Evolutionary conservation across 176 grass and related monocot genomes (phyloP), one percentile per base, ranked within the genome.

Genomic region (Lolium perenne): DNA sequence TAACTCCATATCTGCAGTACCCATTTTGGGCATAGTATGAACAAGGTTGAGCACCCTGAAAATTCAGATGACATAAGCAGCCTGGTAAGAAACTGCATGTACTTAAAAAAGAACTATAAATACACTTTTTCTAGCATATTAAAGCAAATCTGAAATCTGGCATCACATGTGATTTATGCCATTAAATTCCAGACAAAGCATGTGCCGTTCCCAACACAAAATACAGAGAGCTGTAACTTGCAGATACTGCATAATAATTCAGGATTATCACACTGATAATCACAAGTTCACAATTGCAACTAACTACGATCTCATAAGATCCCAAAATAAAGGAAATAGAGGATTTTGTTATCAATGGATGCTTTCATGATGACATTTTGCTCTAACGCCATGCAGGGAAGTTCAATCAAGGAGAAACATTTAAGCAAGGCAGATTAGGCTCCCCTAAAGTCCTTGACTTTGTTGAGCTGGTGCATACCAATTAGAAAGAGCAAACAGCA

Each of bases 1-100:
- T 83, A 74, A 90, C 86, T 80, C 93, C 93, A 77, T 92, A 95
- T 92, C 87, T 95, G 86, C 93, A 95, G 58, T 92, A 86, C 79
- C 93, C 93, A 80, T 95, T 87, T 83, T 92, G 91, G 35, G 93
- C 86, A 93, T 89, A 95, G 77, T 90, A 91, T 32, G 86, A 71
- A 78, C 93, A 95, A 85, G 89, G 88, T 68, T 91, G 93, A 91
- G 88, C 86, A 68, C 91, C 93, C 93, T 92, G 85, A 74, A 76
- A 45, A 81, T 61, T 76, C 50, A 89, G 80, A 86, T 59, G 64
- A 58, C 29, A 86, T 6, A 91, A 60, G 35, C 63, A 74, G 68
- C 77, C 49, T 69, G 4, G 53, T 80, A 69, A 91, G 85, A 76
- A 87, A 57, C 50, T 51, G 60, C 50, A 76, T 5, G 38, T 53